A percentile compares a stretch with the other conserved stretches of the same genome.
Conservation (phyloP, 2,329 filamentous ascomycete genomes). For the Clarireedia paspali region DNA sequence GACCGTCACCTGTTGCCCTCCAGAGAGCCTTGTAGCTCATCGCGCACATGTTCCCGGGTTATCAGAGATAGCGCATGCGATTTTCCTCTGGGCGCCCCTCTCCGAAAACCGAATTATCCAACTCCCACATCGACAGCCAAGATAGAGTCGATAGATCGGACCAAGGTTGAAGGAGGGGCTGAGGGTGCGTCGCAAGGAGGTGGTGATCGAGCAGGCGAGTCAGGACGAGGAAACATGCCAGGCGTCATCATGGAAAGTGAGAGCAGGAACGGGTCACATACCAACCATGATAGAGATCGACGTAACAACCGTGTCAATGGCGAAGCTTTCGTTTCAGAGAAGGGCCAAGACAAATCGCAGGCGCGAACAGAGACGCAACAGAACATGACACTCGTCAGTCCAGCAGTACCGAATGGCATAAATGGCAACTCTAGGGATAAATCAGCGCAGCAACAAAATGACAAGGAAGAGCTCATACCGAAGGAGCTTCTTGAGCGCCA, state of each 20-base stretch:
- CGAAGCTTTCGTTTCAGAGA: conserved; percentile 28
- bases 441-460: conserved; percentile 15
- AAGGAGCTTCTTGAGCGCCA: conserved; percentile 34
- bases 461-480: conserved; percentile 15
- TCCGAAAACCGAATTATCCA: conserved; percentile 4
- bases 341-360: conserved; percentile 30
- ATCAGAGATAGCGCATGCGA: conserved; percentile 26
- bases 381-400: conserved; percentile 25
- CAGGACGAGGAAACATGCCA: conserved; percentile 36
- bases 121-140: conserved; percentile 23
- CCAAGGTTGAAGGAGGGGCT: conserved; percentile 21
- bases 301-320: conserved; percentile 40
- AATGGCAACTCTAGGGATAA: conserved; percentile 20
- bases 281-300: conserved; percentile 47
- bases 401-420: conserved; percentile 21
- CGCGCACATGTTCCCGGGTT: conserved; percentile 25
- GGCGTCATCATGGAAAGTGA: conserved; percentile 50
- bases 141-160: conserved; percentile 29
- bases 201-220: conserved; percentile 19
- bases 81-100: conserved; percentile 17
- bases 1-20: neutral
- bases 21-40: conserved; percentile 9
- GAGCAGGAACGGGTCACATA: conserved; percentile 43
- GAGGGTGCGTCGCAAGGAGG: conserved; percentile 22
- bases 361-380: conserved; percentile 22